phyloP scores from a whole-genome alignment of 176 grass and related monocot species.

The Avena eriantha region DNA sequence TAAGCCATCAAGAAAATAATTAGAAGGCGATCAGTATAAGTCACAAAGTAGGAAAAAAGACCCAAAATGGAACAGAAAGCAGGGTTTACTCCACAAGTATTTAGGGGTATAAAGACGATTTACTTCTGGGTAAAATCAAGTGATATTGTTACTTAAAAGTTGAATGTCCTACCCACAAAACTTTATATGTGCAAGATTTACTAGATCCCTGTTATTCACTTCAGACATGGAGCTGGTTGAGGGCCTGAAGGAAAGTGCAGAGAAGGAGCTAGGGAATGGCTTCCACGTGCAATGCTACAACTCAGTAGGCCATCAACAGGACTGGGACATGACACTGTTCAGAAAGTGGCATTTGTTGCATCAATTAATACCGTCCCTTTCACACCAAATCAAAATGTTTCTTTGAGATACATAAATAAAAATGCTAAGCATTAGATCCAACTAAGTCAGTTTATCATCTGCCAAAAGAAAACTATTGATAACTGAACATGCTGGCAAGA shows the following conservation, averaged over 20 bases:
- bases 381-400: neutral
- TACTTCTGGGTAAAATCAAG: neutral
- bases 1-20: neutral
- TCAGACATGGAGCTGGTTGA: neutral
- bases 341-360: neutral
- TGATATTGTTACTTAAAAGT: neutral
- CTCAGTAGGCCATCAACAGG: neutral
- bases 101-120: neutral
- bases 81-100: neutral
- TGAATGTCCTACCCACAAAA: neutral
- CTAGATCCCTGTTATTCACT: neutral
- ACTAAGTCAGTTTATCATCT: neutral
- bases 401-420: constrained; percentile 4
- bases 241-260: neutral
- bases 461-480: neutral
- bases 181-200: neutral
- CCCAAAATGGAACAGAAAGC: neutral
- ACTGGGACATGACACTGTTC: neutral
- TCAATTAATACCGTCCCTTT: neutral
- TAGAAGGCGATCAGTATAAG: neutral
- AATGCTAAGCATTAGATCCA: constrained; percentile 4
- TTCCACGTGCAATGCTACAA: constrained; percentile 8
- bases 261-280: neutral
- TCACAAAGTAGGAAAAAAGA: neutral
- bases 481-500: neutral